These are phyloP conservation scores for Calocybe indica DNA, from an alignment of 768 basidiomycete genomes.

Conservation along the genomic window DNA sequence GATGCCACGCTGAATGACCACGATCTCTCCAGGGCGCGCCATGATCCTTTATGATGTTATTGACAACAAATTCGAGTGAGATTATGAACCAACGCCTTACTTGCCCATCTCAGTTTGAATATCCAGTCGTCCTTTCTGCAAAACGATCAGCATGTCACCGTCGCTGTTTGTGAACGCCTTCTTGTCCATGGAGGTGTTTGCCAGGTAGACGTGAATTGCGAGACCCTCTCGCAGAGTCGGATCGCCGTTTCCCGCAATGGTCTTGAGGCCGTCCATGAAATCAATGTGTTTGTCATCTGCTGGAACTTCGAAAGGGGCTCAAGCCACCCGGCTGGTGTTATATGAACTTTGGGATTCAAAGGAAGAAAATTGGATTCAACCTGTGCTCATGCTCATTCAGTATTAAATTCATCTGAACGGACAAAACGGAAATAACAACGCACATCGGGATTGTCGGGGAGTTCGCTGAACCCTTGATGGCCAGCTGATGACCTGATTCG, in stretches of 20 bases:
- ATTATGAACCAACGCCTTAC: conserved; percentile 25
- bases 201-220: conserved; percentile 57
- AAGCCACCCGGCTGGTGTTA: conserved; percentile 62
- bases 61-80: neutral
- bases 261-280: conserved; percentile 57
- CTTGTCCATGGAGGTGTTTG: conserved; percentile 54
- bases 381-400: conserved; percentile 19
- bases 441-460: conserved; percentile 56
- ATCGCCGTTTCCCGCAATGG: conserved; percentile 58
- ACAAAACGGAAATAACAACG: conserved; percentile 10
- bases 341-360: conserved; percentile 51
- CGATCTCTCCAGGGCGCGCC: conserved; percentile 58
- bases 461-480: conserved; percentile 51
- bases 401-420: neutral
- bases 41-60: conserved; percentile 35
- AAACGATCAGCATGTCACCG: conserved; percentile 62
- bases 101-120: conserved; percentile 66
- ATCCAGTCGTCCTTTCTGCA: conserved; percentile 58
- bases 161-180: conserved; percentile 58
- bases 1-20: conserved; percentile 61
- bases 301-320: conserved; percentile 57
- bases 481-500: conserved; percentile 65
- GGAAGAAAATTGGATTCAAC: conserved; percentile 57
- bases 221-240: conserved; percentile 56
- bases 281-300: conserved; percentile 32